phyloP scores from a whole-genome alignment of 331 rosid species.

The Dryas integrifolia region DNA sequence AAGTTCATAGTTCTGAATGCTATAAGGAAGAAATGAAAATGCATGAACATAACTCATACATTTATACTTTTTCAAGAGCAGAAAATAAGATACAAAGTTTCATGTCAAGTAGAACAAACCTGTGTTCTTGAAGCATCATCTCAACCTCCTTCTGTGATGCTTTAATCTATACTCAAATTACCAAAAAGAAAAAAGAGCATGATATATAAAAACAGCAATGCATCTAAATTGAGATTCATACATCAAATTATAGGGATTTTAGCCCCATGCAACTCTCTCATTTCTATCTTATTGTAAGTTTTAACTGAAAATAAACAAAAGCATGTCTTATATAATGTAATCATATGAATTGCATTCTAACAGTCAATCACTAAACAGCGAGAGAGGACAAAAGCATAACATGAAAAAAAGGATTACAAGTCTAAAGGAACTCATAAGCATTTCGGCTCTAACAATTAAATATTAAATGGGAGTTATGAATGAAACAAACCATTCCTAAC shows the following conservation, averaged over 20 bases:
- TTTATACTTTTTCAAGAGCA: neutral
- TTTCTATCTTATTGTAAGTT: neutral
- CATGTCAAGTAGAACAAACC: slow-evolving; percentile 49
- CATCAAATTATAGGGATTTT: neutral
- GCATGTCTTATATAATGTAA: neutral
- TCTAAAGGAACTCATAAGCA: neutral
- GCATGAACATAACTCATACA: slow-evolving; percentile 5
- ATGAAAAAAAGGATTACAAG: neutral
- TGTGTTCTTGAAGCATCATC: slow-evolving; percentile 75
- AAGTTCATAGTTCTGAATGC: slow-evolving; percentile 5
- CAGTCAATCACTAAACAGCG: neutral
- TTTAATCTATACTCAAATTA: slow-evolving; percentile 57
- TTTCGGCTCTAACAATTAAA: neutral
- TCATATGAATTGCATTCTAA: neutral
- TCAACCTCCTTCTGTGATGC: slow-evolving; percentile 81
- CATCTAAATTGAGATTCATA: slow-evolving; percentile 1
- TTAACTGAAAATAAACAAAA: neutral
- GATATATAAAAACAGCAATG: neutral
- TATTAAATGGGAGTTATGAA: neutral
- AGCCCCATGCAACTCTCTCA: neutral
- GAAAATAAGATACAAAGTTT: slow-evolving; percentile 20
- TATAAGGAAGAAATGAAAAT: slow-evolving; percentile 6
- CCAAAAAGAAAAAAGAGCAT: slow-evolving; percentile 6
- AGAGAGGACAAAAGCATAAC: neutral
- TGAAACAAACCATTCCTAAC: neutral